Conservation (phyloP, 169 alveolate genomes). For the Theileria parva region DNA sequence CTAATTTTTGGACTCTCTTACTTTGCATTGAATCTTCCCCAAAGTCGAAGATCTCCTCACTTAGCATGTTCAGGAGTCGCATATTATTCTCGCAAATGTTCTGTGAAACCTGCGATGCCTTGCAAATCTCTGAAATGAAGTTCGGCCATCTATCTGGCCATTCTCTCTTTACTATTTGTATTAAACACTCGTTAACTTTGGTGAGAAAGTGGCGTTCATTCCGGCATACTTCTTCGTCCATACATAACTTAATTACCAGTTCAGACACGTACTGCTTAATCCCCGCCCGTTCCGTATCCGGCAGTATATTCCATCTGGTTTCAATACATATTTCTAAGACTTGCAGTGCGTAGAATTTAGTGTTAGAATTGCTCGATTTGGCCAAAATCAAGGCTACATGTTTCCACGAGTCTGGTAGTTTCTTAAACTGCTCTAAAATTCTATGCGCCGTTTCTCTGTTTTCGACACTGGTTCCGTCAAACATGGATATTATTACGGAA, state of each 20-base stretch:
- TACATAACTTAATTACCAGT: slow-evolving; percentile 70
- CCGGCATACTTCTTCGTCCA: slow-evolving; percentile 79
- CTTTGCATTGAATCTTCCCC: slow-evolving; percentile 89
- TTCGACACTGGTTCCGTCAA: slow-evolving; percentile 74
- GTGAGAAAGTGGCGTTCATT: slow-evolving; percentile 82
- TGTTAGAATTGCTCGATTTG: slow-evolving; percentile 79
- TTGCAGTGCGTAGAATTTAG: slow-evolving; percentile 87
- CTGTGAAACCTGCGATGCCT: slow-evolving; percentile 91
- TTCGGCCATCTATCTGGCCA: slow-evolving; percentile 99
- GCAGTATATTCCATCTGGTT: slow-evolving; percentile 86
- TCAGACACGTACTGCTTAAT: slow-evolving; percentile 85
- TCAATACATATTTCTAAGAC: slow-evolving; percentile 84
- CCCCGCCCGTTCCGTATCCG: slow-evolving; percentile 81
- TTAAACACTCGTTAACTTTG: slow-evolving; percentile 83
- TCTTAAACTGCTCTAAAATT: slow-evolving; percentile 82
- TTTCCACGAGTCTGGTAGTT: slow-evolving; percentile 87
- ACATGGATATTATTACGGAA: slow-evolving; percentile 85
- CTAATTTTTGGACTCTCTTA: slow-evolving; percentile 79
- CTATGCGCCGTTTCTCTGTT: slow-evolving; percentile 86
- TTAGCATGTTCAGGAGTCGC: slow-evolving; percentile 93
- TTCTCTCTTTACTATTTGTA: slow-evolving; percentile 92
- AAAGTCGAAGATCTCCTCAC: slow-evolving; percentile 93
- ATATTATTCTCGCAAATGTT: slow-evolving; percentile 97
- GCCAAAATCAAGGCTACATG: slow-evolving; percentile 87
- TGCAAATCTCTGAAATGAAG: slow-evolving; percentile 98